Evolutionary conservation across 2,329 filamentous ascomycete genomes (phyloP), one percentile per base, ranked within the genome.

Genomic region (Stemphylium vesicarium): DNA sequence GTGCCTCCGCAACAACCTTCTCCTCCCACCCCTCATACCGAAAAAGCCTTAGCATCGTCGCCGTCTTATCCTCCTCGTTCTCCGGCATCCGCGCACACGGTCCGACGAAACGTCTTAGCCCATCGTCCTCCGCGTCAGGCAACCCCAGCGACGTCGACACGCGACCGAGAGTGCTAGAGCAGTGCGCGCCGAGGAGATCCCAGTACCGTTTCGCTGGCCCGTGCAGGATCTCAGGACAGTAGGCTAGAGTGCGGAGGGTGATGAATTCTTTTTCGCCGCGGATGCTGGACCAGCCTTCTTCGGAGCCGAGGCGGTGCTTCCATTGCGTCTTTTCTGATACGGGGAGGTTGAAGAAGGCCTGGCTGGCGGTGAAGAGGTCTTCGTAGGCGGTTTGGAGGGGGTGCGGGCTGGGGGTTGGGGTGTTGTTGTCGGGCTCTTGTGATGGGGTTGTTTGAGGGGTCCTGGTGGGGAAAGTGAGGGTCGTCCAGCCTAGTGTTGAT

Each of bases 211-310:
- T 64, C 6, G 72, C 73, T 0, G 73, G 64, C 1, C 9, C 63
- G 13, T 65, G 62, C 4, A 75, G 57, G 10, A 73, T 51, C 9
- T 72, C 68, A 9, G 73, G 73, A 18, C 70, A 74, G 24, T 70
- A 68, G 1, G 59, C 59, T 1, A 73, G 48, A 1, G 68, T 72
- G 4, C 74, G 64, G 2, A 76, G 45, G 0, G 74, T 76, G 54
- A 76, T 73, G 57, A 76, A 76, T 53, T 76, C 74, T 49, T 76
- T 76, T 48, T 76, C 74, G 7, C 74, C 73, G 0, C 61, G 63
- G 15, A 76, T 71, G 16, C 63, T 64, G 18, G 62, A 65, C 70
- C 71, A 76, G 31, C 74, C 74, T 61, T 75, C 74, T 61, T 76
- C 74, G 36, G 63, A 62, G 15, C 67, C 65, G 31, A 74, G 66